Conservation (phyloP, 768 basidiomycete species). For the Austroboletus eburneus region DNA sequence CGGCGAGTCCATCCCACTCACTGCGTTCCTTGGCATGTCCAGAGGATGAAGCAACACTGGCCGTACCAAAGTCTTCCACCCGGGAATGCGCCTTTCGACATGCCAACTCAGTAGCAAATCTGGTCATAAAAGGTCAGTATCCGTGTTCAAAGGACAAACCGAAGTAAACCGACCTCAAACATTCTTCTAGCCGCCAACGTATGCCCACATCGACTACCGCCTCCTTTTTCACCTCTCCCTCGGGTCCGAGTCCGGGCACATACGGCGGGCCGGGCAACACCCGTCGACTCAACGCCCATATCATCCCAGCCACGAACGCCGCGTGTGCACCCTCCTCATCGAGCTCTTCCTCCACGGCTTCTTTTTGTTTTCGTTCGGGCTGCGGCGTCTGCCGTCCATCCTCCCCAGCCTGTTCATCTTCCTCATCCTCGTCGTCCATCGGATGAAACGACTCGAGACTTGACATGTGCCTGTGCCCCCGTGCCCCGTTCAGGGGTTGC, state of each 20-base stretch:
- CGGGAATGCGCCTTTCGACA: conserved; percentile 55
- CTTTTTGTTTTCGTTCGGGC: conserved; percentile 1
- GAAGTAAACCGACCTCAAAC: conserved; percentile 51
- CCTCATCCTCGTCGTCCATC: conserved; percentile 27
- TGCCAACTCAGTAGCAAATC: conserved; percentile 81
- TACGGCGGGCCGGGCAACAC: conserved; percentile 76
- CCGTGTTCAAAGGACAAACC: neutral
- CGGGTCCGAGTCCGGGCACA: conserved; percentile 38
- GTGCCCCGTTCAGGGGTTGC: neutral
- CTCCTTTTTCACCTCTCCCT: conserved; percentile 31
- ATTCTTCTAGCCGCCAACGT: conserved; percentile 79
- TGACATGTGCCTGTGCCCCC: conserved; percentile 8
- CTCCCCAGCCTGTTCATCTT: conserved; percentile 9
- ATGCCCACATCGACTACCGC: conserved; percentile 36
- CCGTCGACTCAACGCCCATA: conserved; percentile 70
- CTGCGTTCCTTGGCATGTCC: conserved; percentile 34
- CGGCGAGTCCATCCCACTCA: conserved; percentile 64
- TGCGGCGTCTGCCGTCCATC: conserved; percentile 25
- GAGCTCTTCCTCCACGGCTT: conserved; percentile 34
- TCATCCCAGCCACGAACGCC: conserved; percentile 86
- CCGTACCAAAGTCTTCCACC: neutral
- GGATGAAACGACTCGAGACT: conserved; percentile 32
- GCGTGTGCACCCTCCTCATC: conserved; percentile 80
- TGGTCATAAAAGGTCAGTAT: conserved; percentile 21
- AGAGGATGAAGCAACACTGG: conserved; percentile 12